Conservation (phyloP, 2,329 filamentous ascomycete genomes). For the Fusarium nygamai region DNA sequence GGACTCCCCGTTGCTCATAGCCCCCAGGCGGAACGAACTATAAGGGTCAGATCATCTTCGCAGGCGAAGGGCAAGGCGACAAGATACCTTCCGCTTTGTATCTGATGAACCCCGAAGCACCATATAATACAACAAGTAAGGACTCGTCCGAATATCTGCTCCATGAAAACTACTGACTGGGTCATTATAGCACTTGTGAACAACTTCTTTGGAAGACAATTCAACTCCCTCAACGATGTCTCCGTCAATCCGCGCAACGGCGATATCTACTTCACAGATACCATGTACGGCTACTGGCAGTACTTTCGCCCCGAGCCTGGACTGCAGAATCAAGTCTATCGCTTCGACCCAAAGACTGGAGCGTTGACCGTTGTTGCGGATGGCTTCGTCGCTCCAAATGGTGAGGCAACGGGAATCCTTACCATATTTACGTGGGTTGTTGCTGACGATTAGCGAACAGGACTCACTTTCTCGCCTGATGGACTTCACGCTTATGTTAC, state of each 20-base stretch:
- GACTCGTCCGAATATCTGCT: fast-evolving
- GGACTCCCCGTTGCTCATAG: fast-evolving
- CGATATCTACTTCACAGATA: slow-evolving; percentile 74
- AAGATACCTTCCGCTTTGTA: slow-evolving; percentile 41
- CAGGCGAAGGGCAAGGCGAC: slow-evolving; percentile 61
- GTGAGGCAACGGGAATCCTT: slow-evolving; percentile 24
- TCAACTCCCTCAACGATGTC: slow-evolving; percentile 69
- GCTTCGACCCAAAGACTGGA: slow-evolving; percentile 60
- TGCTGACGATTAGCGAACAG: slow-evolving; percentile 37
- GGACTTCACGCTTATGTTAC: slow-evolving; percentile 64
- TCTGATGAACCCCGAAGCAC: slow-evolving; percentile 46
- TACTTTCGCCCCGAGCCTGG: slow-evolving; percentile 64
- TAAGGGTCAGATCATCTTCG: slow-evolving; percentile 59
- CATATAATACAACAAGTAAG: slow-evolving; percentile 61
- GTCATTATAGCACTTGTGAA: slow-evolving; percentile 58
- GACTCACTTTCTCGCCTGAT: slow-evolving; percentile 65
- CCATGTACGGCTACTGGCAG: slow-evolving; percentile 67
- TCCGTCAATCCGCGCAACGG: slow-evolving; percentile 62
- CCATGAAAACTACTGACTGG: background rate
- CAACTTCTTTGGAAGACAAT: slow-evolving; percentile 68
- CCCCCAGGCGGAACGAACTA: slow-evolving; percentile 60
- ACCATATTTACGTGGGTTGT: fast-evolving
- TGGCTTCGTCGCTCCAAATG: slow-evolving; percentile 65
- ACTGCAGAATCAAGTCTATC: slow-evolving; percentile 68
- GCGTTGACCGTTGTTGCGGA: slow-evolving; percentile 66